Evolutionary conservation across 2,329 filamentous ascomycete genomes (phyloP), one percentile per base, ranked within the genome.

Genomic region (Stagonosporopsis tanaceti): DNA sequence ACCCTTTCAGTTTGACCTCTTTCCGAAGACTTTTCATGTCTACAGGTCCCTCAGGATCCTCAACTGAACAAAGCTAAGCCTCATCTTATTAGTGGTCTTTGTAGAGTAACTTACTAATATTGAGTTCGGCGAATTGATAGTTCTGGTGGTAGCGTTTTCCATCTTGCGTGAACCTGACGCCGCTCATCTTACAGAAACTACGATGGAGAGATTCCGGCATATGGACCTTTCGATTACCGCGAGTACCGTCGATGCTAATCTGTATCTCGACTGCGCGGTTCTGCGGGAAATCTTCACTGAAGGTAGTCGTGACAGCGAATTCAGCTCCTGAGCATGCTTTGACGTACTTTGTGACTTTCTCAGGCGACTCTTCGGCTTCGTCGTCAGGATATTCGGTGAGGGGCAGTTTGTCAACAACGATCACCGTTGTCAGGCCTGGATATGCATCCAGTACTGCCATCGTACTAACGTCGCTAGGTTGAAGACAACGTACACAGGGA

Each of bases 321-420:
- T 64, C 42, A 1, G 65, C 61, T 11, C 61, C 70, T 5, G 70
- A 66, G 6, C 30, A 40, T 0, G 69, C 68, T 39, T 76, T 70
- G 20, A 77, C 62, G 42, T 76, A 77, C 25, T 69, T 76, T 0
- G 63, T 70, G 2, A 66, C 47, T 1, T 54, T 58, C 2, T 46
- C 59, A 0, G 46, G 30, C 24, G n/a, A 3, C 5, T 42, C 32
- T 3, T 59, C 27, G 1, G 64, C 53, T 2, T 74, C 66, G 6
- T 68, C 59, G 22, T 73, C 59, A 42, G 7, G n/a, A 25, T 69
- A 71, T 39, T 77, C 72, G 20, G 61, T 20, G 11, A 72, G 56
- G 0, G 60, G 39, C 1, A 25, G 14, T 9, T 57, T 60, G 20
- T 70, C 55, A 17, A 66, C 60, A 6, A 53, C 39, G 25, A 77